Percentiles rank a stretch among this genome's conserved stretches.
phyloP scores from a whole-genome alignment of 2,329 filamentous ascomycete species.

The Periconia sp. region DNA sequence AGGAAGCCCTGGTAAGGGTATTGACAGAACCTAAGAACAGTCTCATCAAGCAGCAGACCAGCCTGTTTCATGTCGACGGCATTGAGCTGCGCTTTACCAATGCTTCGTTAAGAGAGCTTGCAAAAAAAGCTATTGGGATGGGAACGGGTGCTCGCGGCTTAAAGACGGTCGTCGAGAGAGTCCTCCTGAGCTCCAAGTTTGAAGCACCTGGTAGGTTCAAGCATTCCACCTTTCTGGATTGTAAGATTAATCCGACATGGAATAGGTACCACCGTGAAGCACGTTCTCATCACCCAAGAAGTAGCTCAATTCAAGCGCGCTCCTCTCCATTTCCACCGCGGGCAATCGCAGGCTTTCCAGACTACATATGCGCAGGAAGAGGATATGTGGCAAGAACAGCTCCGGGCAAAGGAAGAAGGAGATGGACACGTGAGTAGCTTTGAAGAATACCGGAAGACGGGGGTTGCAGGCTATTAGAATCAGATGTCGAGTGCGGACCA shows the following conservation, averaged over 20 bases:
- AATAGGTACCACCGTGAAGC: constrained; percentile 43
- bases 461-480: constrained; percentile 35
- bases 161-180: constrained; percentile 55
- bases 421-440: constrained; percentile 43
- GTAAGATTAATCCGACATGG: constrained; percentile 9
- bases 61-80: constrained; percentile 81
- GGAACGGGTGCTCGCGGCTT: constrained; percentile 70
- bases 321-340: constrained; percentile 52
- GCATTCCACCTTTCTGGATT: neutral
- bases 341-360: constrained; percentile 49
- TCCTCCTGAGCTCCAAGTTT: constrained; percentile 55
- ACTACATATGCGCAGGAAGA: constrained; percentile 51
- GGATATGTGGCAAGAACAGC: constrained; percentile 52
- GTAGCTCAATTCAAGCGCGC: constrained; percentile 51
- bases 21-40: constrained; percentile 92
- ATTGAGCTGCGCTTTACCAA: constrained; percentile 83
- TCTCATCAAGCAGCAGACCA: constrained; percentile 84
- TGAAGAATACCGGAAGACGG: constrained; percentile 55
- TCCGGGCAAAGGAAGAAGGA: constrained; percentile 35
- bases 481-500: neutral
- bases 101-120: constrained; percentile 80
- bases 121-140: constrained; percentile 70
- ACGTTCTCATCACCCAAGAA: constrained; percentile 54
- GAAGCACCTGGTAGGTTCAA: constrained; percentile 52
- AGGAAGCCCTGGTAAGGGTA: constrained; percentile 77